Evolutionary conservation across 2,329 filamentous ascomycete species (phyloP), one percentile per base, ranked within the genome.

Genomic region (Neospermospora avenae): DNA sequence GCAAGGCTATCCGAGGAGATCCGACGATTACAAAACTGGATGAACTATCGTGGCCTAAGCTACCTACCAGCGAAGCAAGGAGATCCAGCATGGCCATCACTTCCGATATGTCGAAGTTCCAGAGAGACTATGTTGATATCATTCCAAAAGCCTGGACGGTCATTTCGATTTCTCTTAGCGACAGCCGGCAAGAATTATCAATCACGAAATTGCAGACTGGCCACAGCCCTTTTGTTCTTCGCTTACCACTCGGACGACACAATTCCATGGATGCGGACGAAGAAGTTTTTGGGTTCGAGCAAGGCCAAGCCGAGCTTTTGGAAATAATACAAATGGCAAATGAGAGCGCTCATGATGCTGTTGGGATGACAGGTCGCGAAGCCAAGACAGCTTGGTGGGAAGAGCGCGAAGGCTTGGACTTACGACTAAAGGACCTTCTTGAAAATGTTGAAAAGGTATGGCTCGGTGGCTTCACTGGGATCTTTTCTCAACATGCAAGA

Each of bases 391-490:
- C 87, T 49, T 99, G 95, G 95, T 99, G 95, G 93, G 84, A 83
- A 4, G 89, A 93, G 71, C 85, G 96, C 14, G 88, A 95, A 73
- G 83, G 82, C 2, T 80, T 99, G 16, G 95, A 99, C 71, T 77
- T 77, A 34, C 86, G 91, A 10, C 80, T 99, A 24, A 86, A 85
- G 63, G 87, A 90, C 54, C 81, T 99, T 10, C 80, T 99, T 1
- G 80, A 86, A 57, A 96, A 91, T 61, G 89, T 99, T 41, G 93
- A 99, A 74, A 88, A 90, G 63, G 87, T 95, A 22, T 99, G 95
- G 95, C 84, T 99, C 4, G 93, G 93, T 52, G 95, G 95, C 0
- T 99, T 99, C 80, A 88, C 87, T 59, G 93, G 93, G 16, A 88
- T 99, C n/a, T 93, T 99, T 71, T 93, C 91, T 1, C 88, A 90